These are phyloP conservation scores for Penicillium pancosmium DNA, from an alignment of 495 filamentous ascomycete species.

Conservation along the genomic window DNA sequence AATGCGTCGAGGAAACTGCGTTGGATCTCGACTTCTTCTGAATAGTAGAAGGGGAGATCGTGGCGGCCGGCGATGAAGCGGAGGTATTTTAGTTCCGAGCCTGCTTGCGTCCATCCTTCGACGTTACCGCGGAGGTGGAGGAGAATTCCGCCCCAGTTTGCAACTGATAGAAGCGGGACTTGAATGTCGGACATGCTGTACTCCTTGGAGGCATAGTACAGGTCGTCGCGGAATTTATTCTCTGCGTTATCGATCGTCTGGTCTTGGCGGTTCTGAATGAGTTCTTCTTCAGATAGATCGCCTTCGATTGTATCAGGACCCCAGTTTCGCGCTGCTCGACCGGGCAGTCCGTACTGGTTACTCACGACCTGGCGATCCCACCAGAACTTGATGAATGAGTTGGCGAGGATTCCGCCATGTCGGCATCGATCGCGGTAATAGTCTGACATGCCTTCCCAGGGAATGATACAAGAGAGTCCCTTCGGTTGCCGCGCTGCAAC, in stretches of 20 bases:
- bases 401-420: conserved; percentile 67
- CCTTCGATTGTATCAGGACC: conserved; percentile 64
- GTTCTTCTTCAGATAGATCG: conserved; percentile 54
- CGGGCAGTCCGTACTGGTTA: conserved; percentile 64
- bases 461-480: conserved; percentile 61
- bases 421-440: conserved; percentile 65
- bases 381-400: conserved; percentile 65
- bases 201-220: conserved; percentile 62
- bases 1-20: conserved; percentile 68
- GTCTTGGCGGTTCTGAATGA: conserved; percentile 63
- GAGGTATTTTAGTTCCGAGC: conserved; percentile 64
- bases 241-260: conserved; percentile 60
- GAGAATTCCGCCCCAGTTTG: conserved; percentile 68
- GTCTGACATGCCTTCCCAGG: conserved; percentile 73
- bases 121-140: conserved; percentile 68
- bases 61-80: conserved; percentile 70
- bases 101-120: conserved; percentile 60
- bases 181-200: conserved; percentile 64
- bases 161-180: conserved; percentile 63
- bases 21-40: conserved; percentile 65
- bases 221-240: conserved; percentile 58
- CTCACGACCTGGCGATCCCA: conserved; percentile 63
- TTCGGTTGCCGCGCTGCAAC: conserved; percentile 63
- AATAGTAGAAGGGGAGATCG: conserved; percentile 72
- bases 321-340: conserved; percentile 37